Evolutionary conservation across 2,329 filamentous ascomycete species (phyloP), one percentile per base, ranked within the genome.

Genomic region (Phaeomoniella chlamydospora): DNA sequence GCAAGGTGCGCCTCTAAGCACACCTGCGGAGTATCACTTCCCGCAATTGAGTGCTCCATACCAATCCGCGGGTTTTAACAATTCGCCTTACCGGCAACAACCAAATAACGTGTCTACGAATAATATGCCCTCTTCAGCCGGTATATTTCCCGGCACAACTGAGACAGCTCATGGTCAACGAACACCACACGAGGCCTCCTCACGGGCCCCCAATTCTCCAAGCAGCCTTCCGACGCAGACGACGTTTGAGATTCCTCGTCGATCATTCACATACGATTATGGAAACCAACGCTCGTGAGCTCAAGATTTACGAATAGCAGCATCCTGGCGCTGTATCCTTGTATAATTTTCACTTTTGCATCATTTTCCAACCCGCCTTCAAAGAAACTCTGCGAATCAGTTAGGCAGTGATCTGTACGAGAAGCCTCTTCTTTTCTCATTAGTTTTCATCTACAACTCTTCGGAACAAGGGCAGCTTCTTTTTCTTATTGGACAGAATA

Each of bases 31-130:
- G 6, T 34, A 34, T 18, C 15, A 34, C 17, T 34, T 34, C 16
- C 32, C 32, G 9, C 32, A 34, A 18, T 13, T 34, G n/a, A 34
- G 32, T 13, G 32, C 32, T 9, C 18, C 32, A 9, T 34, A 34
- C 32, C 15, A 18, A 12, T 17, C 32, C 4, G 12, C 32, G 4
- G n/a, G 14, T n/a, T 34, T 34, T 18, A 13, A 17, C 13, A 18
- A 13, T 12, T 12, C 32, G 4, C 18, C 15, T 18, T 17, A 34
- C 13, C 14, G 18, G 10, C 32, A 34, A 26, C 22, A 26, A n/a
- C 22, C 22, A 9, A 26, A 26, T n/a, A 26, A n/a, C 22, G 22
- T n/a, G n/a, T n/a, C 22, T 9, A 26, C 22, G n/a, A n/a, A 9
- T n/a, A 26, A 26, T n/a, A 6, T 26, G n/a, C 22, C 22, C 6